Evolutionary conservation across 2,329 filamentous ascomycete genomes (phyloP).

Genomic region (Tolypocladium pustulatum): DNA sequence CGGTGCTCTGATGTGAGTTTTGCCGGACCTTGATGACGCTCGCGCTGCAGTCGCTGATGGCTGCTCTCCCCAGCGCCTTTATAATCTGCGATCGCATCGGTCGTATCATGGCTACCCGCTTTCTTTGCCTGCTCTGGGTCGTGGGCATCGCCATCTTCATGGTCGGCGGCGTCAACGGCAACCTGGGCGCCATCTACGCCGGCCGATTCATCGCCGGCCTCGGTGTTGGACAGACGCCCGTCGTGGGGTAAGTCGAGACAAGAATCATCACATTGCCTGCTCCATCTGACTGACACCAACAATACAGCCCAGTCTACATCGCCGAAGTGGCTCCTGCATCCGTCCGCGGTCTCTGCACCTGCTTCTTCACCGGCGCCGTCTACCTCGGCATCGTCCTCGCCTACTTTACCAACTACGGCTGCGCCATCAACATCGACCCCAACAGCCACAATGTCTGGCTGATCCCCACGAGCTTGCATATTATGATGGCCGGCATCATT

Average conservation of each 20-base stretch:
- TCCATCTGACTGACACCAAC: background rate
- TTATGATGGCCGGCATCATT: constrained; percentile 68
- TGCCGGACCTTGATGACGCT: background rate
- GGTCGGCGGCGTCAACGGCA: constrained; percentile 37
- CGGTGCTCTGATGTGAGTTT: constrained; percentile 48
- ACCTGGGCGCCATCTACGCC: constrained; percentile 47
- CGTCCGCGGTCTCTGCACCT: constrained; percentile 64
- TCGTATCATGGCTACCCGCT: constrained; percentile 51
- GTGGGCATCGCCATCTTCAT: constrained; percentile 49
- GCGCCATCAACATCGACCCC: constrained; percentile 36
- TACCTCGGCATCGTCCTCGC: constrained; percentile 71
- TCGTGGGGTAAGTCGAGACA: constrained; percentile 36
- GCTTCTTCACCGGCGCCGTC: constrained; percentile 41
- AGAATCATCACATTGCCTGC: background rate
- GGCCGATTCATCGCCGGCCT: constrained; percentile 57
- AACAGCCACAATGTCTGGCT: constrained; percentile 43
- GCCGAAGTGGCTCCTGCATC: constrained; percentile 61
- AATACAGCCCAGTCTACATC: constrained; percentile 52
- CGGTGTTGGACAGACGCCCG: constrained; percentile 56
- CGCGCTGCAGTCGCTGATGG: background rate
- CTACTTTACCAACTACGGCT: constrained; percentile 65
- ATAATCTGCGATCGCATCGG: constrained; percentile 49
- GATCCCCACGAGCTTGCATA: constrained; percentile 62
- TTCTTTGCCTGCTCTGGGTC: constrained; percentile 47
- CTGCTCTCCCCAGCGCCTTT: constrained; percentile 35